These are phyloP conservation scores for Casuarina glauca DNA, from an alignment of 306 rosid species.

Conservation along the genomic window DNA sequence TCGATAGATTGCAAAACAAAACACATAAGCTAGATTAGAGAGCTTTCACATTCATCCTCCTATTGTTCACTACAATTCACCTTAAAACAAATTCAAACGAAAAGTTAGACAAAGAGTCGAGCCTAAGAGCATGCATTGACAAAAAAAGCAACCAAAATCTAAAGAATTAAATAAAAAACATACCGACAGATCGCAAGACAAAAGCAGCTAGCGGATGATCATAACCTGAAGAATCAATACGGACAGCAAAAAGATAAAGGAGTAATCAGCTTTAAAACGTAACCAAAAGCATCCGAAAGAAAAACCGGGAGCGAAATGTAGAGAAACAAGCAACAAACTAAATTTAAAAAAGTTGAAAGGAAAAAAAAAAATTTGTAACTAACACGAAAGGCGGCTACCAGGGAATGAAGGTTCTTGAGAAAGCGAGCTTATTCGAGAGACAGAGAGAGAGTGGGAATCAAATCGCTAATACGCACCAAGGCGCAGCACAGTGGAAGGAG, in stretches of 20 bases:
- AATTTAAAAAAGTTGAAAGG: no score
- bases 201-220: background rate
- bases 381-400: background rate
- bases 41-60: no score
- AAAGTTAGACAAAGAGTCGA: background rate
- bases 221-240: background rate
- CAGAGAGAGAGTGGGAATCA: background rate
- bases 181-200: background rate
- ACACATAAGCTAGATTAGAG: no score
- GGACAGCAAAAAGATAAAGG: background rate
- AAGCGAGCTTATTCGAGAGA: background rate
- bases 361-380: no score
- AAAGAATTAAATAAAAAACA: background rate
- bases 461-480: background rate
- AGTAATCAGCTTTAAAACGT: background rate
- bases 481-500: no score
- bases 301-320: no score
- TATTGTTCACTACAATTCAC: no score
- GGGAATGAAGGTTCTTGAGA: background rate
- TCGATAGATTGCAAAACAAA: background rate
- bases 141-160: background rate
- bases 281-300: background rate
- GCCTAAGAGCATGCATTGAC: background rate
- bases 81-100: background rate
- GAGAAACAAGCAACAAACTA: no score